Percentiles rank a stretch among this genome's conserved stretches.
Evolutionary conservation across 208 protist species (phyloP).

Genomic region (Trypanosoma scelopori): DNA sequence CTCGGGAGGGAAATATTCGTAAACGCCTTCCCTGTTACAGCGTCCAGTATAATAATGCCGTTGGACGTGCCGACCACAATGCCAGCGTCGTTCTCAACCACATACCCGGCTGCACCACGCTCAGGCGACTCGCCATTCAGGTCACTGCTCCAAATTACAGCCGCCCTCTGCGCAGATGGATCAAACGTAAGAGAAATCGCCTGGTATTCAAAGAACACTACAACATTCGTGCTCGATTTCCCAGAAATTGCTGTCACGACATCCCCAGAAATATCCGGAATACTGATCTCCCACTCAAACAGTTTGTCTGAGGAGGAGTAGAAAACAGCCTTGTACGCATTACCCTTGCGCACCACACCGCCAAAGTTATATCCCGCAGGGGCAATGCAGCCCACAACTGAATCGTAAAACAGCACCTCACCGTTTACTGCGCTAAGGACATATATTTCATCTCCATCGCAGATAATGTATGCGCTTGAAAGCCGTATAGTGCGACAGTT

Average conservation of each 20-base stretch:
- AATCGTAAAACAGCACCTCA: neutral
- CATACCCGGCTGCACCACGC: constrained; percentile 9
- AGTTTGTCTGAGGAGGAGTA: constrained; percentile 13
- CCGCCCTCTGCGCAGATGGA: neutral
- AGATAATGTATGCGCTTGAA: constrained; percentile 10
- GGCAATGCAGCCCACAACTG: constrained; percentile 1
- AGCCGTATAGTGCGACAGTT: constrained; percentile 7
- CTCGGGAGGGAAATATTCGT: constrained; percentile 14
- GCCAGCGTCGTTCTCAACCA: neutral
- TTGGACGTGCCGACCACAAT: constrained; percentile 24
- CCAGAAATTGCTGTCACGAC: constrained; percentile 13
- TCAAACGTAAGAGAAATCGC: constrained; percentile 15
- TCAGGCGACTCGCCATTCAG: constrained; percentile 16
- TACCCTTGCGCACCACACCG: neutral
- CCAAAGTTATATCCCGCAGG: constrained; percentile 11
- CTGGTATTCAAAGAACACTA: constrained; percentile 17
- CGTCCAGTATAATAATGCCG: constrained; percentile 18
- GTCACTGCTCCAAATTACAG: constrained; percentile 11
- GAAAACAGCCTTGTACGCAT: constrained; percentile 9
- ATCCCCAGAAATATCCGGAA: constrained; percentile 3
- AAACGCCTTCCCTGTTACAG: constrained; percentile 5
- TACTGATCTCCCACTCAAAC: neutral
- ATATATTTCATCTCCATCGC: constrained; percentile 6
- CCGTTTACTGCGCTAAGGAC: constrained; percentile 10
- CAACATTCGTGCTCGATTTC: constrained; percentile 9